Conservation (phyloP, 805 yeast species). For the Wickerhamomyces queroliae region DNA sequence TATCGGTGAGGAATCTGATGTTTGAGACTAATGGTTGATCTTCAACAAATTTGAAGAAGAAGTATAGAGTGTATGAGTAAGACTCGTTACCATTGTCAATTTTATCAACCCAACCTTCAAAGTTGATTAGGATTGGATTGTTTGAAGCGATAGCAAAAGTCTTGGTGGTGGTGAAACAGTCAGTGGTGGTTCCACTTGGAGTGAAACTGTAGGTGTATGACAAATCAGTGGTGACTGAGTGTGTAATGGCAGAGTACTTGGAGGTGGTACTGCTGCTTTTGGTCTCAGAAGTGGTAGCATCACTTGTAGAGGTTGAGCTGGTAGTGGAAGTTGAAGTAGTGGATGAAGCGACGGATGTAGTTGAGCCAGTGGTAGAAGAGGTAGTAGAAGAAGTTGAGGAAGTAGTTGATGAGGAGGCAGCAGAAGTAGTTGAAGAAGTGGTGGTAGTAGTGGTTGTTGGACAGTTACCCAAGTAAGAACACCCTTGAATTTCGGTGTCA, state of each 20-base stretch:
- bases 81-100: neutral
- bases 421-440: neutral
- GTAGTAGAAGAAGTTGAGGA: neutral
- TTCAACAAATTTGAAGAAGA: slow-evolving; percentile 12
- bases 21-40: slow-evolving; percentile 11
- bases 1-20: slow-evolving; percentile 9
- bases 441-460: neutral
- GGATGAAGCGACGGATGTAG: slow-evolving; percentile 7
- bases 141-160: slow-evolving; percentile 2
- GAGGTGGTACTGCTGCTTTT: slow-evolving; percentile 3
- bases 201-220: slow-evolving; percentile 1
- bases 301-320: slow-evolving; percentile 7
- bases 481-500: slow-evolving; percentile 5
- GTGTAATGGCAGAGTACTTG: slow-evolving; percentile 2
- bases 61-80: slow-evolving; percentile 3
- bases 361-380: slow-evolving; percentile 10
- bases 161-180: slow-evolving; percentile 5
- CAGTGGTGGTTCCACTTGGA: slow-evolving; percentile 5
- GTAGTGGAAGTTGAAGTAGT: slow-evolving; percentile 6
- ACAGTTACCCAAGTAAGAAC: slow-evolving; percentile 6
- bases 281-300: slow-evolving; percentile 3
- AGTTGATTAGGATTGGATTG: too few relatives aligned
- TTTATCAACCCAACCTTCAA: too few relatives aligned
- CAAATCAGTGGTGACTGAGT: slow-evolving; percentile 12
- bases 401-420: slow-evolving; percentile 11